These are phyloP conservation scores for Trichoderma erinaceum DNA, from an alignment of 495 filamentous ascomycete genomes.

Conservation along the genomic window DNA sequence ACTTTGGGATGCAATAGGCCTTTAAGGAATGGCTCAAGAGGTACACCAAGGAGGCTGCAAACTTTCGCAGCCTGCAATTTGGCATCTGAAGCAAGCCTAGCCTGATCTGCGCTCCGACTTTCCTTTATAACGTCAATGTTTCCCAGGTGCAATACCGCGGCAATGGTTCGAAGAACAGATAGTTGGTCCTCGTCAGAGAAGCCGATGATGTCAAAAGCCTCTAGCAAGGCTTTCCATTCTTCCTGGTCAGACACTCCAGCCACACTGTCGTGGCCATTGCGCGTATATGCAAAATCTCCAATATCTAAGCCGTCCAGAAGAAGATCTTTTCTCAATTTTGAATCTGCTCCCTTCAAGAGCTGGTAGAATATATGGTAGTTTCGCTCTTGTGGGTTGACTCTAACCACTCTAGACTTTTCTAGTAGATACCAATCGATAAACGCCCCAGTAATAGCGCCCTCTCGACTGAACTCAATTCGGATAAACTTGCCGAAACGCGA, in stretches of 20 bases:
- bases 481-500: conserved; percentile 99
- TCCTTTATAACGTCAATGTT: conserved; percentile 87
- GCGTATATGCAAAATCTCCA: conserved; percentile 86
- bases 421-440: conserved; percentile 98
- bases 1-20: conserved; percentile 87
- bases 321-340: conserved; percentile 64
- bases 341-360: conserved; percentile 75
- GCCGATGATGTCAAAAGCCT: conserved; percentile 92
- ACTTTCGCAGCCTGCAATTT: conserved; percentile 65
- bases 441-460: conserved; percentile 88
- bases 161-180: conserved; percentile 78
- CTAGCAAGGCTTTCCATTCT: conserved; percentile 84
- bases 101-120: conserved; percentile 85
- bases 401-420: conserved; percentile 93
- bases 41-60: conserved; percentile 79
- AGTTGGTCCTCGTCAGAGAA: conserved; percentile 82
- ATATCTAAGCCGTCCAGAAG: conserved; percentile 65
- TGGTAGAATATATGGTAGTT: conserved; percentile 99
- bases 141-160: conserved; percentile 87
- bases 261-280: conserved; percentile 84
- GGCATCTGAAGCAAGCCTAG: conserved; percentile 67
- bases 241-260: conserved; percentile 83
- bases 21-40: conserved; percentile 74
- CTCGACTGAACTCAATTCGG: conserved; percentile 86
- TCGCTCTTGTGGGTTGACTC: conserved; percentile 75